Evolutionary conservation across 2,329 filamentous ascomycete genomes (phyloP).

Genomic region (Aspergillus tanneri): DNA sequence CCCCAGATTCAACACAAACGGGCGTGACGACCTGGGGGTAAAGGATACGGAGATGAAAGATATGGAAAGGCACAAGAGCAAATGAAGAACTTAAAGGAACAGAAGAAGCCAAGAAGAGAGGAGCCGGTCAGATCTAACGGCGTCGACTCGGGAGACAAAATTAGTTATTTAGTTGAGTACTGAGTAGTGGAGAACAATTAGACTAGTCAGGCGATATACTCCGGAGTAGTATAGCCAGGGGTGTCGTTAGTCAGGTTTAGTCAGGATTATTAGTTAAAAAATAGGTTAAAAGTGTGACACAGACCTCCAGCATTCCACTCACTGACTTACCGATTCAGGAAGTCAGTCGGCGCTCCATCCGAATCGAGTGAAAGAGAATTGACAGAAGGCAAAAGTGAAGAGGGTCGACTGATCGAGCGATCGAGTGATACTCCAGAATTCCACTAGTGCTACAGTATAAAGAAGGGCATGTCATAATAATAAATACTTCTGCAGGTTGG

Average conservation of each 20-base stretch:
- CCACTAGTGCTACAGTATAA: not conserved
- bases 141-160: not conserved
- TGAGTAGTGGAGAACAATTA: not conserved
- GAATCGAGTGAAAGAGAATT: constrained; percentile 2
- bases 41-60: not conserved
- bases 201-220: not conserved
- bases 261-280: not conserved
- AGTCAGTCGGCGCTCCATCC: too few relatives aligned
- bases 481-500: not conserved
- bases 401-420: not conserved
- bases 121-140: not conserved
- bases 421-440: not conserved
- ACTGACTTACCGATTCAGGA: too few relatives aligned
- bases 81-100: not conserved
- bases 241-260: not conserved
- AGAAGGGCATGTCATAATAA: not conserved
- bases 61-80: not conserved
- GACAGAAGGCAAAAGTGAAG: constrained; percentile 9
- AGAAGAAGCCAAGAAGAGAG: not conserved
- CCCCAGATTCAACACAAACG: constrained; percentile 7
- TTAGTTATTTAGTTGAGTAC: too few relatives aligned
- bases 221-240: not conserved
- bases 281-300: not conserved
- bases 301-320: too few relatives aligned
- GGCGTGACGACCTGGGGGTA: not conserved